Conservation (phyloP, 805 yeast species). For the Saccharomycopsis schoenii region DNA sequence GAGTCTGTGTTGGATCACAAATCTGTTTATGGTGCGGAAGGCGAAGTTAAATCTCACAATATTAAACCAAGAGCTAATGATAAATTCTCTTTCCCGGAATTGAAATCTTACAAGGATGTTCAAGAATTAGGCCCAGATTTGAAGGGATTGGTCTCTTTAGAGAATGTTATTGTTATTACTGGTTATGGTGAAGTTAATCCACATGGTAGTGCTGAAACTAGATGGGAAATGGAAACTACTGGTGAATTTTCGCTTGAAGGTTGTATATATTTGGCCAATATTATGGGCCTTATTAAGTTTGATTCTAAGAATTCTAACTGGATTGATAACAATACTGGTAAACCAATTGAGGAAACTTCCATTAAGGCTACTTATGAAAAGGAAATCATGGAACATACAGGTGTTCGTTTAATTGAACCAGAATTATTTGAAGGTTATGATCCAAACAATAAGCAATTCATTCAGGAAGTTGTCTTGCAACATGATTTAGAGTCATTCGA, state of each 20-base stretch:
- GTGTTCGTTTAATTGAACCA: conserved; percentile 95
- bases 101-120: conserved; percentile 68
- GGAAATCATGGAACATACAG: conserved; percentile 82
- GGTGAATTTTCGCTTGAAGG: conserved; percentile 97
- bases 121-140: conserved; percentile 55
- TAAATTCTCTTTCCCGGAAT: conserved; percentile 85
- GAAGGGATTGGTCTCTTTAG: conserved; percentile 87
- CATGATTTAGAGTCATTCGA: conserved; percentile 96
- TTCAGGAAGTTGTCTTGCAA: conserved; percentile 94
- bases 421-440: conserved; percentile 90
- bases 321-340: conserved; percentile 90
- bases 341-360: conserved; percentile 91
- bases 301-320: conserved; percentile 75
- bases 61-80: conserved; percentile 93
- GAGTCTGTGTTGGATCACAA: conserved; percentile 85
- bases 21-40: conserved; percentile 19
- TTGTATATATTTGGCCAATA: conserved; percentile 99
- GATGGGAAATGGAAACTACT: conserved; percentile 98
- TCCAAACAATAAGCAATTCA: conserved; percentile 84
- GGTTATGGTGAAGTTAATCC: conserved; percentile 99
- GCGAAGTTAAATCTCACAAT: conserved; percentile 21
- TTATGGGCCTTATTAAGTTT: conserved; percentile 95
- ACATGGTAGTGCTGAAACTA: conserved; percentile 97
- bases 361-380: conserved; percentile 87
- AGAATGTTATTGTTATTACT: conserved; percentile 85